Evolutionary conservation across 2,329 filamentous ascomycete species (phyloP), one percentile per base, ranked within the genome.

Genomic region (Fusarium abutilonis): DNA sequence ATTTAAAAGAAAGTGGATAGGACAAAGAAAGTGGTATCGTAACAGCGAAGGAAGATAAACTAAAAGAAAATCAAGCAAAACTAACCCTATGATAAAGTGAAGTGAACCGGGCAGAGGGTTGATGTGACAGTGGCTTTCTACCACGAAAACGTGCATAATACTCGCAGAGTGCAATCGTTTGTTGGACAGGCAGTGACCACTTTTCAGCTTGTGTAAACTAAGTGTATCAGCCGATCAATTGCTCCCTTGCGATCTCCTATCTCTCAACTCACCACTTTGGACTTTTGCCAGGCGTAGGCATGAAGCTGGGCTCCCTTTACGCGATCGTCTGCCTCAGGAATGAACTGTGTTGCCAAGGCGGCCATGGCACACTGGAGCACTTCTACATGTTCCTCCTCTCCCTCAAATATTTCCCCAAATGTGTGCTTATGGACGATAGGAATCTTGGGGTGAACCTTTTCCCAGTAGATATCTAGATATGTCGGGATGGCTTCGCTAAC

Each of bases 391-490:
- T 80, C 78, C 5, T 73, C 71, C 8, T 58, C 55, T 23, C 50
- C 61, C 10, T 64, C 65, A 6, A 68, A 58, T 15, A 72, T 72
- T 23, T 72, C 74, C 52, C 82, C 79, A 36, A 81, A 78, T 13
- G 77, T 79, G 19, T 74, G 70, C 54, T 76, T 77, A 71, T 86
- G 83, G 23, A 85, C 75, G 23, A 85, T 70, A n/a, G 83, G 83
- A 63, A 79, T 80, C 52, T 76, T 62, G 19, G 75, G 74, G 63
- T 84, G 77, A 44, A 84, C 79, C 57, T 77, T 78, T 46, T 79
- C 76, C 83, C 83, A 86, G 72, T 85, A 86, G 32, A 81, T 73
- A 21, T 82, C 75, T 56, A 86, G 74, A 60, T 85, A 85, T 38
- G 70, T 69, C 38, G 83, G 82, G 41, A 85, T 78, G 36, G 77